Percentiles rank a stretch among this genome's conserved stretches.
These are phyloP conservation scores for Plasmodium fragile DNA, from an alignment of 169 alveolate genomes.

Conservation along the genomic window DNA sequence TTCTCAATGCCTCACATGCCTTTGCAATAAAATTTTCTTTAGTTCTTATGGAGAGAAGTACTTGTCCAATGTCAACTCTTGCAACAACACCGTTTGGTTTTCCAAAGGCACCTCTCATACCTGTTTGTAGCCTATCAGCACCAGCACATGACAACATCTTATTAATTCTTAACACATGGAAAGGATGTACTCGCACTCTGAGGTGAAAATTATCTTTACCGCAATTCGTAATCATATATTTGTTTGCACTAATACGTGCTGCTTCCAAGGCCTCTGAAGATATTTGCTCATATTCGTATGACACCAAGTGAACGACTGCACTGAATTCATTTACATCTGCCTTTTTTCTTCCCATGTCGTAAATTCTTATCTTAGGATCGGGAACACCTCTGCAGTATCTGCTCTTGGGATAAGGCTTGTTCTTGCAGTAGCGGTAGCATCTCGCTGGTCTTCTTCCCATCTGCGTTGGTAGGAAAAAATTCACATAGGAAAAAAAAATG, in stretches of 20 bases:
- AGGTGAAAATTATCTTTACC: constrained; percentile 99
- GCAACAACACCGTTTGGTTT: constrained; percentile 98
- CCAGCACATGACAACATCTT: constrained; percentile 99
- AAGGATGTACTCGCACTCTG: constrained; percentile 99
- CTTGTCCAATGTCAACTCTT: constrained; percentile 97
- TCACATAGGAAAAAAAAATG: background rate
- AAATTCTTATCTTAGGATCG: constrained; percentile 98
- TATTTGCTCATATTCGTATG: constrained; percentile 98
- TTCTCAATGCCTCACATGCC: constrained; percentile 96
- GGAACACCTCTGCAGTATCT: constrained; percentile 99
- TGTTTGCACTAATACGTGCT: constrained; percentile 99
- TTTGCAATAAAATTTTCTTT: constrained; percentile 89
- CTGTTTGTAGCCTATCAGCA: constrained; percentile 99
- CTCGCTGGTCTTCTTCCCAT: constrained; percentile 99
- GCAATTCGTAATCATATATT: constrained; percentile 96
- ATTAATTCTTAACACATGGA: constrained; percentile 99
- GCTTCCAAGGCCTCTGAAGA: constrained; percentile 99
- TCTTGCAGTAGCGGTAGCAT: constrained; percentile 98
- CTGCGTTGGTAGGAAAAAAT: constrained; percentile 18
- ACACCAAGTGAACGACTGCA: constrained; percentile 96
- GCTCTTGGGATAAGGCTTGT: constrained; percentile 99
- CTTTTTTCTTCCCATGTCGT: constrained; percentile 98
- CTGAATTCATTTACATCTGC: constrained; percentile 98
- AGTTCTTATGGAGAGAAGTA: constrained; percentile 95
- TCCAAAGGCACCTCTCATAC: constrained; percentile 99